Evolutionary conservation across 2,329 filamentous ascomycete species (phyloP).

Genomic region (Pezizomycotina sp.): DNA sequence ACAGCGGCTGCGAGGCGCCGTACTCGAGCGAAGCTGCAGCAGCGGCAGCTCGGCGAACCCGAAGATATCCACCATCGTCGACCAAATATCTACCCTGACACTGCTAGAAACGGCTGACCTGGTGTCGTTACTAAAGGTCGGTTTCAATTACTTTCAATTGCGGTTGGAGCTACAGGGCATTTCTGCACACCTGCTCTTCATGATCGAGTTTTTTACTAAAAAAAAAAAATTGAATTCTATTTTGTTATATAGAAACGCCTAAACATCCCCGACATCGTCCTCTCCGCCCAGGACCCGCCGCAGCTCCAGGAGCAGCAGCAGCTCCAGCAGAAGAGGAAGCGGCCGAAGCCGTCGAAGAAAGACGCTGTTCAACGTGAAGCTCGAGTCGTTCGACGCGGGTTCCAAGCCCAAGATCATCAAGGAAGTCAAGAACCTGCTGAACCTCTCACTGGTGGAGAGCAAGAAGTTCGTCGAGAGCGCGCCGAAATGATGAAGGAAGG

Average conservation of each 20-base stretch:
- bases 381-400: conserved; percentile 69
- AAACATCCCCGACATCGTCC: conserved; percentile 94
- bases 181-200: not conserved
- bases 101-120: conserved; percentile 93
- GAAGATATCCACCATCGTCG: conserved; percentile 88
- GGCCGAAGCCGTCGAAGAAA: conserved; percentile 78
- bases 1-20: no score
- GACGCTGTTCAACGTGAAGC: conserved; percentile 92
- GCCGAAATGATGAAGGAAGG: conserved; percentile 98
- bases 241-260: conserved; percentile 51
- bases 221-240: not conserved
- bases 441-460: conserved; percentile 89
- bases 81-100: conserved; percentile 97
- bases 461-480: conserved; percentile 99
- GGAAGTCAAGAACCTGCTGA: conserved; percentile 93
- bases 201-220: not conserved
- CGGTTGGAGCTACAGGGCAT: not conserved
- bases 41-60: conserved; percentile 53
- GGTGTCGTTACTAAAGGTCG: conserved; percentile 85
- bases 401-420: conserved; percentile 99
- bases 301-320: conserved; percentile 43
- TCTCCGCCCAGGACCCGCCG: conserved; percentile 58
- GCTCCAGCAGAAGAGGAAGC: conserved; percentile 70
- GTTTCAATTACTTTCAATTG: conserved; percentile 8
- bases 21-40: conserved; percentile 62